Base-by-base conservation (phyloP, 2,329 filamentous ascomycete genomes). In the Colletotrichum salicis region DNA sequence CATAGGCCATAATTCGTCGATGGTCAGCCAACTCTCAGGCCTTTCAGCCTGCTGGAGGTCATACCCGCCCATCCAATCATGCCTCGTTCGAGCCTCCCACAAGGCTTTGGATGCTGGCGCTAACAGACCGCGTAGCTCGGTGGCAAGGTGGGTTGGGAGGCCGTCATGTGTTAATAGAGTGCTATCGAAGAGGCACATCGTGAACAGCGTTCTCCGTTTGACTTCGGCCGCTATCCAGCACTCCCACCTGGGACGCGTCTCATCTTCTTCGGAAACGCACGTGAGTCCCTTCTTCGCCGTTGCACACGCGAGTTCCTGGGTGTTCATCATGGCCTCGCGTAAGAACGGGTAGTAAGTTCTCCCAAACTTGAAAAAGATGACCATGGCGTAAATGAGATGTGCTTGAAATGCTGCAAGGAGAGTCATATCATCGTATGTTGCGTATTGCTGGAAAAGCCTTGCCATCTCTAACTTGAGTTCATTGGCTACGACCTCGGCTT, bases 161-260 rank as follows among this genome's bases (percentile, higher is more conserved):
- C 80, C 80, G 5, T 86, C 80, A 10, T 83, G 79, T 0, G 82
- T 76, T 1, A 83, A 82, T 7, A 88, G 82, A 0, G 88, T 76
- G 54, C 83, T 88, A 69, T 87, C 86, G 55, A 90, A 84, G 3
- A 90, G 77, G 66, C 89, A 89, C 82, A 88, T 86, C 0, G 82
- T 80, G 69, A 83, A 88, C 0, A 90, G 71, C 0, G 86, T 84
- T 4, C 88, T 82, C 2, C 87, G 81, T 71, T 88, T 90, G 0
- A 88, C 82, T 55, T 88, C 86, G 0, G 84, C 84, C 0, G 87
- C 76, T 5, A 89, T 84, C 88, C 88, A 90, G 1, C 81, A 79
- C 68, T 88, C 86, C 88, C 87, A 89, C 7, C 66, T 77, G 0
- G 87, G 87, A 2, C 83, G 81, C 0, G 76, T 70, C 0, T 77